Percentiles rank a stretch among this genome's conserved stretches.
These are phyloP conservation scores for Phoma sp. DNA, from an alignment of 2,329 filamentous ascomycete genomes.

Conservation along the genomic window DNA sequence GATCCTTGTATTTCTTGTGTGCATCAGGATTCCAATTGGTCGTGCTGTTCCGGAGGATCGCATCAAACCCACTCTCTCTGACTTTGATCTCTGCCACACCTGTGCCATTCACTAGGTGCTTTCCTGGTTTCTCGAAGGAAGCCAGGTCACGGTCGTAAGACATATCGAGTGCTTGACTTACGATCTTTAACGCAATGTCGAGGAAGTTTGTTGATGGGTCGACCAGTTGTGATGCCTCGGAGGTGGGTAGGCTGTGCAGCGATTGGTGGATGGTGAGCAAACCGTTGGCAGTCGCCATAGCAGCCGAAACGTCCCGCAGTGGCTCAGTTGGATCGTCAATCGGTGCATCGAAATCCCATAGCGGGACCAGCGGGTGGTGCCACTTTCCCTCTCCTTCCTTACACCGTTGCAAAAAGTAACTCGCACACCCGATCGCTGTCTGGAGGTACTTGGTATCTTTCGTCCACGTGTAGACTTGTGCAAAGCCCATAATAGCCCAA, in stretches of 20 bases:
- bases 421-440: constrained; percentile 55
- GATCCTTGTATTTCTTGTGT: constrained; percentile 54
- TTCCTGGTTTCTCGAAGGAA: constrained; percentile 22
- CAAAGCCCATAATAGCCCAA: constrained; percentile 59
- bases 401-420: constrained; percentile 56
- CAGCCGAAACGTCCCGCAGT: constrained; percentile 51
- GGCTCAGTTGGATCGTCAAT: constrained; percentile 42
- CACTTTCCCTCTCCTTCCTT: constrained; percentile 42
- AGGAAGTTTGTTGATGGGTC: constrained; percentile 22
- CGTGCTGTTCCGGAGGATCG: constrained; percentile 56
- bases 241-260: constrained; percentile 27
- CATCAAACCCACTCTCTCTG: constrained; percentile 49
- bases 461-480: constrained; percentile 59
- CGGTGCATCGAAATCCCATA: constrained; percentile 63
- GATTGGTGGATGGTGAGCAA: constrained; percentile 50
- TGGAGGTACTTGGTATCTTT: constrained; percentile 52
- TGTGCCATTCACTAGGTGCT: constrained; percentile 24
- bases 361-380: constrained; percentile 48
- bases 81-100: constrained; percentile 24
- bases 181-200: constrained; percentile 29
- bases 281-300: constrained; percentile 53
- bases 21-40: constrained; percentile 58
- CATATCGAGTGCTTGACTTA: constrained; percentile 40
- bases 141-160: constrained; percentile 40
- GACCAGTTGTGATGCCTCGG: background rate